Evolutionary conservation across 805 yeast genomes (phyloP), one percentile per base, ranked within the genome.

Genomic region (Yarrowia bubula): DNA sequence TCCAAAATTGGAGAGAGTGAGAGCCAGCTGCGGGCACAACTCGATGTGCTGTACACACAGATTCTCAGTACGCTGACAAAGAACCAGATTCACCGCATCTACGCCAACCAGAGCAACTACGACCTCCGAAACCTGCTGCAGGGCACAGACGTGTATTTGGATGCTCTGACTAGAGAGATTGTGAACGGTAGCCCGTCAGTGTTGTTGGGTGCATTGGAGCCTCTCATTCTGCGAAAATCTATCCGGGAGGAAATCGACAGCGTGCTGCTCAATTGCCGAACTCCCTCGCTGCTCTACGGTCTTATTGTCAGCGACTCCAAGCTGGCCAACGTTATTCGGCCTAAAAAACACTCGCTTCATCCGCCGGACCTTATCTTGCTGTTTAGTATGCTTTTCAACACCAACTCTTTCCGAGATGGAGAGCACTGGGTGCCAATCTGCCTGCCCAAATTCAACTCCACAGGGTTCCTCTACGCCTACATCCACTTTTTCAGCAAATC

Each of bases 391-490:
- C 83, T 93, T 1, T 84, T 84, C 70, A 84, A 82, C 68, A 83
- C 85, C n/a, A 76, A 78, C 51, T 79, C 85, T 0, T 80, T 84
- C 68, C 78, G 78, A 31, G 78, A 78, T 37, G 78, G 77, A 22
- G 97, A 92, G 71, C 84, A 91, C 66, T 95, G 98, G 98, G 83
- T 90, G 11, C 99, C 99, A 0, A 80, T 93, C 0, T 93, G 99
- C 75, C 80, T 93, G 73, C 97, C 98, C 0, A 85, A 89, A 69
- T 93, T 93, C 78, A 93, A 95, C 72, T 78, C 90, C 1, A 86
- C 86, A 68, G 99, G 99, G 9, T 95, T 92, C 71, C 76, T 93
- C 6, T 89, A 95, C 72, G 86, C 91, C 11, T 90, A 88, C 71
- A 88, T 92, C 48, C 86, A 85, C 66, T 85, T 86, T 68, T 72